These are phyloP conservation scores for Penicillium sp. DNA, from an alignment of 2,329 filamentous ascomycete species.

Conservation along the genomic window DNA sequence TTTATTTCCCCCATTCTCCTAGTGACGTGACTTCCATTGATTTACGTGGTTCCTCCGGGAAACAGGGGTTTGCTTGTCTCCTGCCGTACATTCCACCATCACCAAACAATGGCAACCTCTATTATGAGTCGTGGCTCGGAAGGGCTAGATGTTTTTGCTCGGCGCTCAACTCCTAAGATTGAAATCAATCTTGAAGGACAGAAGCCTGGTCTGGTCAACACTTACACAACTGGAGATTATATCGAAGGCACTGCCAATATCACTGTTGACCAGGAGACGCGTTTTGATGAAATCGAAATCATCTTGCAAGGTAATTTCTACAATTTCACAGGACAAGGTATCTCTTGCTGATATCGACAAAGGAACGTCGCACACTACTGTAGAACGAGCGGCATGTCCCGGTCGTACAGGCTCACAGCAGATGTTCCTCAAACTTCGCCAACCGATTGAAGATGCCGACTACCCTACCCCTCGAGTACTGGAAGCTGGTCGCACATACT, in stretches of 20 bases:
- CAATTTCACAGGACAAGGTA: background rate
- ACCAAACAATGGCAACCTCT: slow-evolving; percentile 19
- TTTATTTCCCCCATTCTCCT: background rate
- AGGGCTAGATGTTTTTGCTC: slow-evolving; percentile 28
- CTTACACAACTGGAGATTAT: slow-evolving; percentile 59
- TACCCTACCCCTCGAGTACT: slow-evolving; percentile 58
- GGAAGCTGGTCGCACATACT: slow-evolving; percentile 56
- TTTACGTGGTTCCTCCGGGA: too few relatives aligned
- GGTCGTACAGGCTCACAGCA: slow-evolving; percentile 59
- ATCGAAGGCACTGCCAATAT: slow-evolving; percentile 57
- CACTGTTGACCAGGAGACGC: slow-evolving; percentile 51
- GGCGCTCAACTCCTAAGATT: slow-evolving; percentile 32
- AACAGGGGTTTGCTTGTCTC: background rate
- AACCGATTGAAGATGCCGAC: slow-evolving; percentile 56
- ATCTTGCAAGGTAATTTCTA: slow-evolving; percentile 52
- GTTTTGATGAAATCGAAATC: slow-evolving; percentile 61
- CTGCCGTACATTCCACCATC: background rate
- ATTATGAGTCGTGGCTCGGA: slow-evolving; percentile 28
- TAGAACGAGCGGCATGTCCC: slow-evolving; percentile 57
- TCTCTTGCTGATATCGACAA: background rate
- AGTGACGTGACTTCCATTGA: background rate
- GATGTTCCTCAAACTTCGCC: slow-evolving; percentile 61
- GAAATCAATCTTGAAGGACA: slow-evolving; percentile 33
- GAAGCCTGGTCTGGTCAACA: slow-evolving; percentile 40
- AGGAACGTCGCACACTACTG: slow-evolving; percentile 54